Base-by-base conservation (phyloP, 495 filamentous ascomycete genomes). In the Penicillium diatomitis region DNA sequence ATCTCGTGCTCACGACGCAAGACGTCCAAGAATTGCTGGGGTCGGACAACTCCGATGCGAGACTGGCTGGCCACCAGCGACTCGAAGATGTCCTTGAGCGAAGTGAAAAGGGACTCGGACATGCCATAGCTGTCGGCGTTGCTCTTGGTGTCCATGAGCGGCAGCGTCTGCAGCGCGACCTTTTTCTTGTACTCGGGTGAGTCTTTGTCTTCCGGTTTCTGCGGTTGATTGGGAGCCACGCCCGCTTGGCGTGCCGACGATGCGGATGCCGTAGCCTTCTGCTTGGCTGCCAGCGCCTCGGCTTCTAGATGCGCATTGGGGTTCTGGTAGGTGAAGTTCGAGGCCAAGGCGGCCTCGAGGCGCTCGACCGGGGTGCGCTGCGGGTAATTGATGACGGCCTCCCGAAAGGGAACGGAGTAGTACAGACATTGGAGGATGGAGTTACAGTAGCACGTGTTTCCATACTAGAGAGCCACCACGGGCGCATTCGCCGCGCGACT, bases 401-500 rank as follows among this genome's bases (percentile, higher is more conserved):
- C 88, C 71, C 94, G 87, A 67, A 98, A 97, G 6, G 89, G 86
- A 38, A 87, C 86, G 3, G 92, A 96, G 69, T 90, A 95, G 66
- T 92, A 97, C 44, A 98, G 81, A 55, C 90, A 95, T 73, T 98
- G 92, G 53, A 98, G 74, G 57, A 98, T 95, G 8, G 92, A 98
- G 63, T 97, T 98, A 70, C 88, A 94, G 66, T 98, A 98, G 58
- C 92, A 98, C 57, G 92, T 98, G 58, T 95, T 97, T 54, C 92
- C 92, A 69, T 91, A 95, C 90, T 97, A 9, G 1, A 41, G 10
- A 20, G 20, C 20, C 20, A 20, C 20, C 20, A 20, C 20, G 20
- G 20, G 46, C 46, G 46, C 46, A 48, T 7, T 8, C 20, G 20
- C 20, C 20, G 20, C 20, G 20, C 20, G 20, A 20, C 20, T 20